Percentiles rank a stretch among this genome's conserved stretches.
These are phyloP conservation scores for Hypomontagnella monticulosa DNA, from an alignment of 495 filamentous ascomycete genomes.

Conservation along the genomic window DNA sequence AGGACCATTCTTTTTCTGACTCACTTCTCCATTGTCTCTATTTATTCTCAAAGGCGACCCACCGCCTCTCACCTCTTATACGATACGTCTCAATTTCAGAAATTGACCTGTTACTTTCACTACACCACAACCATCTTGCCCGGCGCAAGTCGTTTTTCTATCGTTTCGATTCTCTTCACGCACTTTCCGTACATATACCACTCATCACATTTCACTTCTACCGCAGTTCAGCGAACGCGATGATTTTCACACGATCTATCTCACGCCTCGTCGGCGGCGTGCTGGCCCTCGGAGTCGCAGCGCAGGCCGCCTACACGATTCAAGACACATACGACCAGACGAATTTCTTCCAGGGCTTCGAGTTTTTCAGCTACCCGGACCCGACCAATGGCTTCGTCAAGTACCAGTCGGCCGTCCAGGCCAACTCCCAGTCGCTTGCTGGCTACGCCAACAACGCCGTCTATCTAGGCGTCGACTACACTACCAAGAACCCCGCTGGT, in stretches of 20 bases:
- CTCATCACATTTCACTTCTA: background rate
- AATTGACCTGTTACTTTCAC: slow-evolving; percentile 3
- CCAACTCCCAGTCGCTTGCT: slow-evolving; percentile 66
- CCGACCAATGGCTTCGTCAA: slow-evolving; percentile 77
- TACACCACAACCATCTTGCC: slow-evolving; percentile 33
- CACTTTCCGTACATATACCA: background rate
- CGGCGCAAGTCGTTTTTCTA: slow-evolving; percentile 37
- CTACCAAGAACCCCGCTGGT: slow-evolving; percentile 49
- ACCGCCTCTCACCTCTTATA: background rate
- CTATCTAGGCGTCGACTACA: slow-evolving; percentile 65
- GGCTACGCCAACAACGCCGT: slow-evolving; percentile 60
- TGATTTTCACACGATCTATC: slow-evolving; percentile 33
- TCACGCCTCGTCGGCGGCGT: slow-evolving; percentile 28
- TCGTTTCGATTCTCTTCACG: background rate
- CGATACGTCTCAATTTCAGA: slow-evolving; percentile 2
- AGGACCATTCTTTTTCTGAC: slow-evolving; percentile 20
- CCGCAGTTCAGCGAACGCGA: background rate
- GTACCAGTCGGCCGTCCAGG: slow-evolving; percentile 67
- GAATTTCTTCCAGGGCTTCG: slow-evolving; percentile 68
- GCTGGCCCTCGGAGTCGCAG: slow-evolving; percentile 37
- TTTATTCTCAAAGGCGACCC: slow-evolving; percentile 26
- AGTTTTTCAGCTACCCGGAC: slow-evolving; percentile 64
- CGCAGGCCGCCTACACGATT: slow-evolving; percentile 52
- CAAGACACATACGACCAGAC: slow-evolving; percentile 55
- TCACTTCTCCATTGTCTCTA: slow-evolving; percentile 18